phyloP scores from a whole-genome alignment of 2,329 filamentous ascomycete species.

The Conoideocrella luteorostrata region DNA sequence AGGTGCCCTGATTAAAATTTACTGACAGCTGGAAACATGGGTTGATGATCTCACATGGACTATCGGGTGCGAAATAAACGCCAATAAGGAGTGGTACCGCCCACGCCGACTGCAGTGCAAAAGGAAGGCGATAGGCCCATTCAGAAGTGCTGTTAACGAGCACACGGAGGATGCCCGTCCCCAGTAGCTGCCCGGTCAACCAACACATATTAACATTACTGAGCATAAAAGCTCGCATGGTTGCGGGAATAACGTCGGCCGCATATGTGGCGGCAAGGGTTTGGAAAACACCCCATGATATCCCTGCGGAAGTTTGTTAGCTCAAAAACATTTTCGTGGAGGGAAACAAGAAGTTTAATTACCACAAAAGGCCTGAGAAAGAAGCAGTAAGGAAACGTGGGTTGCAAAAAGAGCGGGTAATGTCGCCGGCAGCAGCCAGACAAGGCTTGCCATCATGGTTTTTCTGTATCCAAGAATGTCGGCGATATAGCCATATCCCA shows the following conservation, averaged over 20 bases:
- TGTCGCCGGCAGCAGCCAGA: slow-evolving; percentile 29
- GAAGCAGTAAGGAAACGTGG: slow-evolving; percentile 25
- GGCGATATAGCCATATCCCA: slow-evolving; percentile 33
- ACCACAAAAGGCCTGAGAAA: slow-evolving; percentile 27
- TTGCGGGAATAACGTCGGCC: slow-evolving; percentile 29
- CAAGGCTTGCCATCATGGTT: slow-evolving; percentile 31
- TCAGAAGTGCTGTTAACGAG: slow-evolving; percentile 24
- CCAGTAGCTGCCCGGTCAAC: slow-evolving; percentile 33
- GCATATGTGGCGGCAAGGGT: slow-evolving; percentile 34
- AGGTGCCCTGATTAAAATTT: no score
- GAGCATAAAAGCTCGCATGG: slow-evolving; percentile 27
- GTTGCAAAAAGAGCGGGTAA: slow-evolving; percentile 31
- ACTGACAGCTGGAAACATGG: no score
- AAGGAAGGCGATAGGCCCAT: slow-evolving; percentile 32
- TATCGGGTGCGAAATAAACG: slow-evolving; percentile 32
- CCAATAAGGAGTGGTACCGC: slow-evolving; percentile 29
- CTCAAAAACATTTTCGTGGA: no score
- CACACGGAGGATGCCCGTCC: slow-evolving; percentile 27
- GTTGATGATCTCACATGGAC: slow-evolving; percentile 32
- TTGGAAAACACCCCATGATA: slow-evolving; percentile 30
- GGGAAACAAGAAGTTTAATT: neutral
- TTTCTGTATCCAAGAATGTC: slow-evolving; percentile 31
- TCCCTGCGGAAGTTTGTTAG: slow-evolving; percentile 5
- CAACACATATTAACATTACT: slow-evolving; percentile 37
- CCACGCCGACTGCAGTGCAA: slow-evolving; percentile 35